Base-by-base conservation (phyloP, 257 asterid genomes). In the Nicotiana knightiana region DNA sequence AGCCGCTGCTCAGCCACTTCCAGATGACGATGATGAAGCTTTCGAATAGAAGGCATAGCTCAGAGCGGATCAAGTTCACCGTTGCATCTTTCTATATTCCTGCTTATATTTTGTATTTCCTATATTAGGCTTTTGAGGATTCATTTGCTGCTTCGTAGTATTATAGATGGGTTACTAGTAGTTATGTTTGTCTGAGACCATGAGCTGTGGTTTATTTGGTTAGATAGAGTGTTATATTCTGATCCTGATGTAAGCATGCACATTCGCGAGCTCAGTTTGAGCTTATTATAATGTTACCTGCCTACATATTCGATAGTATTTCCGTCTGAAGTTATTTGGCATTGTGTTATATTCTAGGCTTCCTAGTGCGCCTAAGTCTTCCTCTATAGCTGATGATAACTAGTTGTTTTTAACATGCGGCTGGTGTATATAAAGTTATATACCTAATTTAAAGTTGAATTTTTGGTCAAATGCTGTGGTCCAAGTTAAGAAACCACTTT, bases 1-100 rank as follows among this genome's bases (percentile, higher is more conserved):
- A 71, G 97, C 97, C 0, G 92, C 92, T n/a, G 84, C 64, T 39
- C 97, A 90, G 87, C 98, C 98, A n/a, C 96, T 94, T 66, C 97
- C 98, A 0, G 98, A 93, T 63, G 98, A 93, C 1, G 97, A 93
- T 65, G 97, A 93, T 8, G 97, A 93, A 18, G 82, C 94, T 2
- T 92, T 93, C 8, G 98, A 93, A 26, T 93, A 83, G 67, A 66
- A 3, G 30, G 43, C 64, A 17, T 73, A 48, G 62, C 62, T 48
- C 79, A 73, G 62, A 73, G 79, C 9, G 9, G 43, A 48, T 26
- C 39, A 48, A 39, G 12, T 73, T 24, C 26, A 73, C 43, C 11
- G 1, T 48, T 73, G 39, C 15, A 13, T 37, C 61, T 48, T 73
- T 7, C 61, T 5, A 3, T 73, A 51, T 73, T 73, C 62, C 21